Evolutionary conservation across 1,284 basidiomycete species (phyloP), one percentile per base, ranked within the genome.

Genomic region (Ceratobasidium papillatum): DNA sequence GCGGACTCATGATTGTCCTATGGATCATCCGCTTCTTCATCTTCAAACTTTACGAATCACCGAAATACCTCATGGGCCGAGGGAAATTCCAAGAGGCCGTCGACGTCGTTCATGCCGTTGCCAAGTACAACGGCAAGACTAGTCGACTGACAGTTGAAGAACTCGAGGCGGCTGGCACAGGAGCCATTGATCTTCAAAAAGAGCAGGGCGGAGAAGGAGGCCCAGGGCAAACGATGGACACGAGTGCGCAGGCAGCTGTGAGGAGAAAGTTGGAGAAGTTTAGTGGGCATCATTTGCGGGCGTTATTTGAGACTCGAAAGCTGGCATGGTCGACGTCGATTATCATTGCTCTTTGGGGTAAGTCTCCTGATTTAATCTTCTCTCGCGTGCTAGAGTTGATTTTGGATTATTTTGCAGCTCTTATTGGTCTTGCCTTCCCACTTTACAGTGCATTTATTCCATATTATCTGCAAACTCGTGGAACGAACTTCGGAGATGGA

Each of bases 341-440:
- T 51, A 80, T 91, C 76, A 87, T 91, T 56, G 77, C 85, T 38
- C 78, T 91, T 11, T 93, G 90, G 89, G 89, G 87, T 87, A 76
- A 74, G 84, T 63, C 75, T 12, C 17, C 30, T 14, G 11, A 1
- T 41, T 25, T 54, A n/a, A 30, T 5, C 4, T n/a, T 52, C 11
- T 27, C 8, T 62, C n/a, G n/a, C n/a, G n/a, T 59, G n/a, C 7
- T 43, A 27, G 25, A 34, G 27, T 61, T 17, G 36, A 9, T 7
- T 19, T 3, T 71, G 27, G 45, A n/a, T n/a, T n/a, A n/a, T n/a
- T n/a, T 59, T 17, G 41, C 72, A 91, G 90, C 87, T 1, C 82
- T 92, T 49, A 92, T 93, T 75, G 91, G 91, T 3, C 86, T 93
- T 12, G 90, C 90, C 1, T 92, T 91, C 80, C 89, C 91, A 41